Conservation (phyloP, 1,284 basidiomycete species). For the Pascua sp. region DNA sequence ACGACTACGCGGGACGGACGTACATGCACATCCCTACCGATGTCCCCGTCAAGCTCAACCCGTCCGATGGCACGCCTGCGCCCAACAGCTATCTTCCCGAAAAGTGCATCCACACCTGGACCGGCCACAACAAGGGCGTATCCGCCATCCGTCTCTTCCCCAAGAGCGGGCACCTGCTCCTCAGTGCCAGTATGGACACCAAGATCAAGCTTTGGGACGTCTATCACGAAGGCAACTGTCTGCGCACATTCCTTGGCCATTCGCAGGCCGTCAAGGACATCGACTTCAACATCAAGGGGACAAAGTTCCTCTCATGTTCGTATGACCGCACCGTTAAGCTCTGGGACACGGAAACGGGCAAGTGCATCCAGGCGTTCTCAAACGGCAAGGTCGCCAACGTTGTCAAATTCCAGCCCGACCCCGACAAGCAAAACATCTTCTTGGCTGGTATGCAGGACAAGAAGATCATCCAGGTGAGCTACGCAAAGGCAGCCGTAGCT, state of each 20-base stretch:
- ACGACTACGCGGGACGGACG: constrained; percentile 96
- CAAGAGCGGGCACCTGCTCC: constrained; percentile 82
- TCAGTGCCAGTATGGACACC: constrained; percentile 96
- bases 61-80: constrained; percentile 68
- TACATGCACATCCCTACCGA: constrained; percentile 88
- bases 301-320: constrained; percentile 82
- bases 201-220: constrained; percentile 99
- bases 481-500: constrained; percentile 47
- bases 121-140: constrained; percentile 94
- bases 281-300: constrained; percentile 88
- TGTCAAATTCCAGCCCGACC: constrained; percentile 89
- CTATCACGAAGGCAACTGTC: constrained; percentile 92
- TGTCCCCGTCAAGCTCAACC: constrained; percentile 60
- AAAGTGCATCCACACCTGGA: constrained; percentile 91
- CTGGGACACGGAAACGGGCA: constrained; percentile 96
- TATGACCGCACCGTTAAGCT: constrained; percentile 98
- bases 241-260: constrained; percentile 97
- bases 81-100: constrained; percentile 94
- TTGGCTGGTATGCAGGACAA: constrained; percentile 98
- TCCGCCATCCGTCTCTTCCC: constrained; percentile 92
- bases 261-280: constrained; percentile 95
- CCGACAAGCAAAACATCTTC: constrained; percentile 94
- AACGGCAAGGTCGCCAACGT: constrained; percentile 97
- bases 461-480: constrained; percentile 67
- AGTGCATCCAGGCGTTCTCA: constrained; percentile 90